Evolutionary conservation across 2,329 filamentous ascomycete genomes (phyloP).

Genomic region (Aspergillus flavus): DNA sequence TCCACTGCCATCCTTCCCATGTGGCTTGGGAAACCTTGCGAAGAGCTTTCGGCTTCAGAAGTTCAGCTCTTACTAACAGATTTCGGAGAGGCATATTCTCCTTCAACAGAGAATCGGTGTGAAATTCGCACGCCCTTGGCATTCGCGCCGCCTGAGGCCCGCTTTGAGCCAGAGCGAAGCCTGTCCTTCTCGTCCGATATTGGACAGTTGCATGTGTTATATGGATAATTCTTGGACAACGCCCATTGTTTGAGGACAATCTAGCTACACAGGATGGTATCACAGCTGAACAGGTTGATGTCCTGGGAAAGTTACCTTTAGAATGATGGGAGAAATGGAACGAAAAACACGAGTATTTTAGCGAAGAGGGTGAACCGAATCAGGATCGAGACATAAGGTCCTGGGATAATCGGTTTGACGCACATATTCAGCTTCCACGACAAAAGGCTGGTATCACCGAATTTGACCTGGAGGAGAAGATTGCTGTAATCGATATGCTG

Average conservation of each 20-base stretch:
- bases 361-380: slow-evolving; percentile 10
- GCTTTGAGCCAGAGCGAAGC: slow-evolving; percentile 33
- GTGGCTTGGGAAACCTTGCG: neutral
- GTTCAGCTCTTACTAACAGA: neutral
- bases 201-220: slow-evolving; percentile 35
- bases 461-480: slow-evolving; percentile 19
- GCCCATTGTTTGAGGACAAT: slow-evolving; percentile 18
- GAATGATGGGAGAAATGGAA: slow-evolving; percentile 24
- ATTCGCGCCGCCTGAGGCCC: slow-evolving; percentile 35
- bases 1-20: neutral
- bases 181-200: slow-evolving; percentile 34
- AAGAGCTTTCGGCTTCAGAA: neutral
- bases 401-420: slow-evolving; percentile 18
- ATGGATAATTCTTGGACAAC: slow-evolving; percentile 31
- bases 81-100: slow-evolving; percentile 10
- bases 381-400: slow-evolving; percentile 9
- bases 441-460: slow-evolving; percentile 6
- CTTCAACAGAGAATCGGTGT: slow-evolving; percentile 1
- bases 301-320: slow-evolving; percentile 25
- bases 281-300: slow-evolving; percentile 29
- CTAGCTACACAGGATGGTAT: slow-evolving; percentile 30
- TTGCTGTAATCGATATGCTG: slow-evolving; percentile 19
- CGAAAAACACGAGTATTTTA: slow-evolving; percentile 11
- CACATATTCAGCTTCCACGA: slow-evolving; percentile 13
- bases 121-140: slow-evolving; percentile 29